Evolutionary conservation across 352 stramenopile genomes (phyloP).

Genomic region (Bremia lactucae): DNA sequence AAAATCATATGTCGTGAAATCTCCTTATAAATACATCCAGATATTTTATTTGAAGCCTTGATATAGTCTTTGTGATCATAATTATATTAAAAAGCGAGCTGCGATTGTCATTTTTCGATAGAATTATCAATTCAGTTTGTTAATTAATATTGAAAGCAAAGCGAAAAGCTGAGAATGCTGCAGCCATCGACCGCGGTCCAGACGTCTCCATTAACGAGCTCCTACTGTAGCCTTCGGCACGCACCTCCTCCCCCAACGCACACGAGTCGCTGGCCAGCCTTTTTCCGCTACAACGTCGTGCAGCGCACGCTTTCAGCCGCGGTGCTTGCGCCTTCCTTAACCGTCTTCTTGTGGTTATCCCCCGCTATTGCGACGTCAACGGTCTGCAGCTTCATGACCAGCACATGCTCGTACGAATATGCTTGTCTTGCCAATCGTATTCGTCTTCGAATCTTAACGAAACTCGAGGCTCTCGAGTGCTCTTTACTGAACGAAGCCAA

Average conservation of each 20-base stretch:
- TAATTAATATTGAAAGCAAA: neutral
- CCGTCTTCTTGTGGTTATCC: slow-evolving; percentile 65
- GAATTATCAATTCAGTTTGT: too few relatives aligned
- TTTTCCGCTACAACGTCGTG: slow-evolving; percentile 38
- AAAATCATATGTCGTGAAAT: too few relatives aligned
- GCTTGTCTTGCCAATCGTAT: slow-evolving; percentile 63
- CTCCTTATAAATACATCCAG: too few relatives aligned
- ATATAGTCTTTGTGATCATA: too few relatives aligned
- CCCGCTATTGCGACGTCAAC: slow-evolving; percentile 53
- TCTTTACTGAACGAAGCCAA: slow-evolving; percentile 1
- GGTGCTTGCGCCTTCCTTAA: slow-evolving; percentile 51
- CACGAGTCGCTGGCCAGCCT: slow-evolving; percentile 9
- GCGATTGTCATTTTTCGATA: too few relatives aligned
- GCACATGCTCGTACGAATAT: slow-evolving; percentile 63
- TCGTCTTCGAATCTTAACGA: slow-evolving; percentile 31
- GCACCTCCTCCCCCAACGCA: slow-evolving; percentile 1
- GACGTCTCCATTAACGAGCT: slow-evolving; percentile 12
- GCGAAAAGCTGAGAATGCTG: slow-evolving; percentile 10
- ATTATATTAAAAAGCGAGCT: too few relatives aligned
- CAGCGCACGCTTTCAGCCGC: slow-evolving; percentile 53
- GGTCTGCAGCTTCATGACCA: slow-evolving; percentile 55
- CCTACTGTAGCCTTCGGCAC: slow-evolving; percentile 3
- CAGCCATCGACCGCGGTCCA: slow-evolving; percentile 8
- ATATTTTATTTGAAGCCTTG: too few relatives aligned
- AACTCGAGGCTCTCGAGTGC: slow-evolving; percentile 19